A percentile compares a stretch with the other conserved stretches of the same genome.
Evolutionary conservation across 2,329 filamentous ascomycete genomes (phyloP).

Genomic region (Neofusicoccum parvum): DNA sequence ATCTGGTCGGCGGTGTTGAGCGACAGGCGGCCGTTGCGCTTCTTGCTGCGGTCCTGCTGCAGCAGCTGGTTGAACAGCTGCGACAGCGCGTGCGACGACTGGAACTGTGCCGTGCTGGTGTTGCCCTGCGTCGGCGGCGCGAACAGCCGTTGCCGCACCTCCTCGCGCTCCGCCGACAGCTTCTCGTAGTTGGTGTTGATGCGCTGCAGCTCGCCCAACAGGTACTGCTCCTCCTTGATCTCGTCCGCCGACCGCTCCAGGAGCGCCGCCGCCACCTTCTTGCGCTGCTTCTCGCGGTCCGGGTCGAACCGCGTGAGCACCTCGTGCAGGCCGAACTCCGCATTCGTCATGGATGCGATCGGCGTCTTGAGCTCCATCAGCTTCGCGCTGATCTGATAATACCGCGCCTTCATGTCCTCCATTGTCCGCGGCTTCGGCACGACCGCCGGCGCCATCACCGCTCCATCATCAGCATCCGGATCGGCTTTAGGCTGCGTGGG

Average conservation of each 20-base stretch:
- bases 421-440: slow-evolving; percentile 63
- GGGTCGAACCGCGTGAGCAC: slow-evolving; percentile 86
- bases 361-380: slow-evolving; percentile 44
- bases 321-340: slow-evolving; percentile 82
- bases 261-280: slow-evolving; percentile 79
- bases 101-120: slow-evolving; percentile 57
- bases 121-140: slow-evolving; percentile 70
- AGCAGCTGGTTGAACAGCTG: slow-evolving; percentile 81
- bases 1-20: slow-evolving; percentile 38
- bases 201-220: slow-evolving; percentile 87
- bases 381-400: slow-evolving; percentile 76
- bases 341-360: slow-evolving; percentile 69
- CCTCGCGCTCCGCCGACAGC: slow-evolving; percentile 83
- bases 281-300: slow-evolving; percentile 74
- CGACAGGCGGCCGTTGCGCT: slow-evolving; percentile 60
- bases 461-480: background rate
- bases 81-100: slow-evolving; percentile 77
- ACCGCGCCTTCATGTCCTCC: slow-evolving; percentile 89
- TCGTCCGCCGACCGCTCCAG: slow-evolving; percentile 82
- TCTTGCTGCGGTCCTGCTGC: slow-evolving; percentile 83
- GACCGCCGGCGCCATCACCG: slow-evolving; percentile 41
- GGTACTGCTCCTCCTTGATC: slow-evolving; percentile 85
- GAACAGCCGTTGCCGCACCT: slow-evolving; percentile 84
- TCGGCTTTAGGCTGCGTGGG: slow-evolving; percentile 28
- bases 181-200: slow-evolving; percentile 85